Evolutionary conservation across 495 filamentous ascomycete genomes (phyloP).

Genomic region (Penicillium maclennaniae): DNA sequence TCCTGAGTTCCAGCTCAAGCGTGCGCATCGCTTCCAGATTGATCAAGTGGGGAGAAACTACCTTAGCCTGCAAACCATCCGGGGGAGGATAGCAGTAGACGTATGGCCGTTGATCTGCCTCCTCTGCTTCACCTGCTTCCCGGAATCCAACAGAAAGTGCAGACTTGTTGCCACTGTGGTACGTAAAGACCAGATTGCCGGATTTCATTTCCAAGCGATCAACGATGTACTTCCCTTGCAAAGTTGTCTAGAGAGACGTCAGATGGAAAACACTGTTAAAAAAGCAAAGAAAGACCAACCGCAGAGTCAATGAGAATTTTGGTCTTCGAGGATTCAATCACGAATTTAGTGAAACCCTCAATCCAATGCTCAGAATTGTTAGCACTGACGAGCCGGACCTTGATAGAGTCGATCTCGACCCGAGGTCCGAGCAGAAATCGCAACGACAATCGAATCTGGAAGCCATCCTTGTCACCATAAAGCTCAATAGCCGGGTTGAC

Average conservation of each 20-base stretch:
- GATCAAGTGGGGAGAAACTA: conserved; percentile 46
- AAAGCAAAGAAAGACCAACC: conserved; percentile 19
- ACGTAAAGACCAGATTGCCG: conserved; percentile 63
- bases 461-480: conserved; percentile 70
- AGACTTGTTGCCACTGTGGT: conserved; percentile 29
- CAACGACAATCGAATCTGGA: conserved; percentile 66
- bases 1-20: conserved; percentile 67
- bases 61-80: conserved; percentile 46
- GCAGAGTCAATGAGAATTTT: conserved; percentile 38
- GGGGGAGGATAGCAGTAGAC: conserved; percentile 51
- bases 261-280: conserved; percentile 9
- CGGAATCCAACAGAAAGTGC: conserved; percentile 36
- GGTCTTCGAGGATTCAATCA: conserved; percentile 38
- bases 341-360: conserved; percentile 28
- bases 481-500: conserved; percentile 69
- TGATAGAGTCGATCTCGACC: conserved; percentile 62
- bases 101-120: conserved; percentile 35
- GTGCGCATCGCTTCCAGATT: conserved; percentile 73
- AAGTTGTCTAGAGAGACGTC: conserved; percentile 48
- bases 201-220: conserved; percentile 66
- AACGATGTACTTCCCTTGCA: conserved; percentile 72
- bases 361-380: conserved; percentile 40
- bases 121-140: conserved; percentile 39
- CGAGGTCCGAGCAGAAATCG: conserved; percentile 69
- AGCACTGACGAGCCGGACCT: conserved; percentile 56